phyloP scores from a whole-genome alignment of 78 protist genomes.

The Isochrysis galbana region DNA sequence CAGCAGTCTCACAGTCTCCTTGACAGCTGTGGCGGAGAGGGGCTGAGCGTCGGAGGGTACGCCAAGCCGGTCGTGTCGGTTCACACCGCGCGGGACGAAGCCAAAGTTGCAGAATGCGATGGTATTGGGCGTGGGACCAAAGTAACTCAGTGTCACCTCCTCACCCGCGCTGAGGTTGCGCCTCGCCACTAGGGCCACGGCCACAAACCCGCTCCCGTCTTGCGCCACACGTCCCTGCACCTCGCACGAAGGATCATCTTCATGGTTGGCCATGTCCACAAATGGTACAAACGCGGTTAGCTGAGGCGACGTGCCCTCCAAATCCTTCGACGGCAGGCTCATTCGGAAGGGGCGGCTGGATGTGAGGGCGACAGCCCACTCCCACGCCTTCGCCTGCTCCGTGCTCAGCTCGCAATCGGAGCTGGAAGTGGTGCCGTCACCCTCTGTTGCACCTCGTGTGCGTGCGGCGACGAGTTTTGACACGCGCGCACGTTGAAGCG shows the following conservation, averaged over 20 bases:
- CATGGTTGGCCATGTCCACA: slow-evolving; percentile 8
- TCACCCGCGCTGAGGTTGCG: background rate
- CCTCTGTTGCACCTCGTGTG: too few species aligned
- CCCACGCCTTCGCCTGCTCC: too few species aligned
- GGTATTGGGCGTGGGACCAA: background rate
- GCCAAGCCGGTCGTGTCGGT: background rate
- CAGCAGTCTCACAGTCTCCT: background rate
- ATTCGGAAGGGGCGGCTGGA: too few species aligned
- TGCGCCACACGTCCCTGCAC: background rate
- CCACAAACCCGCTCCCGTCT: background rate
- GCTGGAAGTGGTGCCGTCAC: too few species aligned
- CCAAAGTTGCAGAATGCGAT: background rate
- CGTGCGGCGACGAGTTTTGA: too few species aligned
- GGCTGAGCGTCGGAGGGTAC: background rate
- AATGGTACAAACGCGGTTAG: background rate
- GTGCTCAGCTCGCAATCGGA: background rate
- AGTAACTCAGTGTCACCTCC: background rate
- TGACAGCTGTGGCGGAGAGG: background rate
- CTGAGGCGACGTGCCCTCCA: background rate
- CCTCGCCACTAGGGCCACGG: background rate
- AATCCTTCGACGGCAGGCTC: background rate
- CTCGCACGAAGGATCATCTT: background rate
- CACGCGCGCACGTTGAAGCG: too few species aligned
- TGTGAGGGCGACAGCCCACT: too few species aligned
- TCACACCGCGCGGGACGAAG: background rate